phyloP scores from a whole-genome alignment of 2,329 filamentous ascomycete genomes.

The Hypomyces perniciosus region DNA sequence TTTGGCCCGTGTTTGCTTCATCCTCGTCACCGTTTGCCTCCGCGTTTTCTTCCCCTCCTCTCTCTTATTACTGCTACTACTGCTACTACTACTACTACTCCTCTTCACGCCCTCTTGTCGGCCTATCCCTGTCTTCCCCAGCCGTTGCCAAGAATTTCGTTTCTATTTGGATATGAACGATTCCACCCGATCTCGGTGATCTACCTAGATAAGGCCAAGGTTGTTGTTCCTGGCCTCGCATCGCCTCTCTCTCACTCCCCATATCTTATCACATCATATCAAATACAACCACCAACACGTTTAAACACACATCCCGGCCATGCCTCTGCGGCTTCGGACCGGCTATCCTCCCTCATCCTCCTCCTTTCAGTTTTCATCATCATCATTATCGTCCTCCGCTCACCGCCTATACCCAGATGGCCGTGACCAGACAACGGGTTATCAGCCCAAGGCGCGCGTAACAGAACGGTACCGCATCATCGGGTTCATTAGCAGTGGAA shows the following conservation, averaged over 20 bases:
- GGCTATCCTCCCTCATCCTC: slow-evolving; percentile 19
- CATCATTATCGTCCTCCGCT: slow-evolving; percentile 23
- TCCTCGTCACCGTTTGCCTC: not conserved
- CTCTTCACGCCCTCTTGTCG: too few species aligned
- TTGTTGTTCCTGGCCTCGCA: not conserved
- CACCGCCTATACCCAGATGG: slow-evolving; percentile 42
- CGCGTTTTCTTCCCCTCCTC: not conserved
- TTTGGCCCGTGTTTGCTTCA: not conserved
- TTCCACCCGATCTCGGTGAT: slow-evolving; percentile 12
- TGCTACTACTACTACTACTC: slow-evolving; percentile 2
- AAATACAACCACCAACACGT: not conserved
- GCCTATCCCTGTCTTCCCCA: slow-evolving; percentile 3
- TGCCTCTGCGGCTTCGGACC: slow-evolving; percentile 31
- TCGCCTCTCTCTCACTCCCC: not conserved
- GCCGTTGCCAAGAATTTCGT: not conserved
- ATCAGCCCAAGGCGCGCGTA: slow-evolving; percentile 77
- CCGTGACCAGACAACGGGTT: slow-evolving; percentile 47
- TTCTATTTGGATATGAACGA: slow-evolving; percentile 1
- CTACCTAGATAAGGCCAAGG: slow-evolving; percentile 2
- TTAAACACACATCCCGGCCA: slow-evolving; percentile 14
- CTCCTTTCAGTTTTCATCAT: slow-evolving; percentile 13
- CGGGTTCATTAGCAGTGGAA: slow-evolving; percentile 96
- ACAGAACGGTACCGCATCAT: slow-evolving; percentile 93
- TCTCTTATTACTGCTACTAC: not conserved
- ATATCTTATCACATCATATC: not conserved